These are phyloP conservation scores for Cladobotryum mycophilum DNA, from an alignment of 2,329 filamentous ascomycete genomes.

Conservation along the genomic window DNA sequence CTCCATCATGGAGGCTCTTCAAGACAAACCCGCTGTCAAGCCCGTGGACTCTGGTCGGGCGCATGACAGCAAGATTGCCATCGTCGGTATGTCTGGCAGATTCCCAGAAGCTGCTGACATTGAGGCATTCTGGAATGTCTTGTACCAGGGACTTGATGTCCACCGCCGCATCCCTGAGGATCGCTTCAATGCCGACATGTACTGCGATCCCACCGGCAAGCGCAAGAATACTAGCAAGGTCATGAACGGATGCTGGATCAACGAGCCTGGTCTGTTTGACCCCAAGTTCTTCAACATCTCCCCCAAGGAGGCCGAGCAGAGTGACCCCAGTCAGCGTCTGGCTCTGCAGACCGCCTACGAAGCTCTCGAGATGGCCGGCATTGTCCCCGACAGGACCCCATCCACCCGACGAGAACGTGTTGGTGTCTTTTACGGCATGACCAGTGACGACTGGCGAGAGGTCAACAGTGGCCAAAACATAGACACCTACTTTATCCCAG, in stretches of 20 bases:
- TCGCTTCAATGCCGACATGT: constrained; percentile 57
- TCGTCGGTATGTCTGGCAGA: constrained; percentile 57
- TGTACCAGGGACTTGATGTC: constrained; percentile 44
- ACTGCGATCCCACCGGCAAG: constrained; percentile 62
- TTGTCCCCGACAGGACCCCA: constrained; percentile 8
- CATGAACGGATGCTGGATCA: constrained; percentile 63
- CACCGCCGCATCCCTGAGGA: constrained; percentile 57
- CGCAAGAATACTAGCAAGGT: constrained; percentile 62
- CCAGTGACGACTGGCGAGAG: constrained; percentile 74
- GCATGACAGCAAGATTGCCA: constrained; percentile 47
- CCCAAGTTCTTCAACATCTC: constrained; percentile 80
- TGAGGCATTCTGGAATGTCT: constrained; percentile 49
- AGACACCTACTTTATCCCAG: constrained; percentile 49
- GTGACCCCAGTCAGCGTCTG: constrained; percentile 69
- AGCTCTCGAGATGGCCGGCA: constrained; percentile 56
- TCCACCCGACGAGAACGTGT: constrained; percentile 52
- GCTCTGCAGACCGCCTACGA: constrained; percentile 72
- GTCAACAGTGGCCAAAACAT: constrained; percentile 65
- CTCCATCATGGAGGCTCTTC: too few species aligned
- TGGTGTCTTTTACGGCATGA: constrained; percentile 70
- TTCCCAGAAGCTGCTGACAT: constrained; percentile 36
- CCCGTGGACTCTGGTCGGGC: too few species aligned
- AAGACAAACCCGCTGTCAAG: too few species aligned
- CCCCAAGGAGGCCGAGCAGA: constrained; percentile 67
- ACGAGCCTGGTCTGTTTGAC: constrained; percentile 69